A percentile compares a stretch with the other conserved stretches of the same genome.
Conservation (phyloP, 495 filamentous ascomycete genomes). For the Elasticomyces elasticus region DNA sequence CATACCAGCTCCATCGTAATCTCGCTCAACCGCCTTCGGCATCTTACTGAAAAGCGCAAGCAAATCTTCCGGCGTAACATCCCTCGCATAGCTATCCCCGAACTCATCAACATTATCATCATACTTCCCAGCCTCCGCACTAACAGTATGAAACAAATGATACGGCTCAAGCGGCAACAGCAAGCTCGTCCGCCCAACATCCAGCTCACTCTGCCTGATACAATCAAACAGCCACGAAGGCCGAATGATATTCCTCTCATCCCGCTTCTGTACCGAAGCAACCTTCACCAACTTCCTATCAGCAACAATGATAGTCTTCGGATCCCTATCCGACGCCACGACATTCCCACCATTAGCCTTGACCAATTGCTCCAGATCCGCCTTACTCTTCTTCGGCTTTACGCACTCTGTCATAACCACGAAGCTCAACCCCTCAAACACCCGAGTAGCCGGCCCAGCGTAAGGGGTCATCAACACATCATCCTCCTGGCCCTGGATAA, state of each 20-base stretch:
- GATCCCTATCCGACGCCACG: constrained; percentile 58
- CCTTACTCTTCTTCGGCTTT: constrained; percentile 54
- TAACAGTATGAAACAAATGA: constrained; percentile 48
- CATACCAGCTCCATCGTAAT: constrained; percentile 22
- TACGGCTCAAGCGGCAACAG: constrained; percentile 62
- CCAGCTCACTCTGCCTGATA: constrained; percentile 53
- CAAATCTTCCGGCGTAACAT: constrained; percentile 58
- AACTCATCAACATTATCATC: constrained; percentile 58
- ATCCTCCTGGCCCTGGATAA: constrained; percentile 60
- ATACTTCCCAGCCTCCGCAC: constrained; percentile 37
- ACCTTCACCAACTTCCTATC: constrained; percentile 83
- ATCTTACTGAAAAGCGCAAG: constrained; percentile 42
- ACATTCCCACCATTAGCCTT: constrained; percentile 82
- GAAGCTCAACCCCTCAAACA: constrained; percentile 72
- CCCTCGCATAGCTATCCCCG: constrained; percentile 73
- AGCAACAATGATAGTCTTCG: constrained; percentile 55
- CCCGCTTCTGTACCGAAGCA: constrained; percentile 64
- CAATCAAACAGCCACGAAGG: constrained; percentile 83
- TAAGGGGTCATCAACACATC: constrained; percentile 41
- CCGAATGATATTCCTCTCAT: constrained; percentile 58
- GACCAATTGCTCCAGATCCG: constrained; percentile 72
- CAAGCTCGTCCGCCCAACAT: constrained; percentile 45
- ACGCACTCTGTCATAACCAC: constrained; percentile 58
- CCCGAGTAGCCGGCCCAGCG: constrained; percentile 43
- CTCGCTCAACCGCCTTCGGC: constrained; percentile 29